phyloP scores from a whole-genome alignment of 257 asterid genomes.

The Gynochthodes officinalis region DNA sequence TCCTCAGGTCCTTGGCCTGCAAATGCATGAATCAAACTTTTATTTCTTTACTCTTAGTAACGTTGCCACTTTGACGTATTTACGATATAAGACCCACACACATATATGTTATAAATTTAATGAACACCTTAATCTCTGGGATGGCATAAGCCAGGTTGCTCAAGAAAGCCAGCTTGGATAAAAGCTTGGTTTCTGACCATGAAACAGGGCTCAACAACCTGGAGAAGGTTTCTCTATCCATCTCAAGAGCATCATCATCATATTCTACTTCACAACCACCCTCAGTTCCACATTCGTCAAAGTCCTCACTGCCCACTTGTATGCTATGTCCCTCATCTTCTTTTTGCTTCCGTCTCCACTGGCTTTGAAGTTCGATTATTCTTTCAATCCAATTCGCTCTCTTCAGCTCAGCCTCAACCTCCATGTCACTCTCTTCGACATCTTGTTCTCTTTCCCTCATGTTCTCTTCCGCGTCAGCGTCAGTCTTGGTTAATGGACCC shows the following conservation, averaged over 20 bases:
- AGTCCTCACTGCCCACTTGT: slow-evolving; percentile 26
- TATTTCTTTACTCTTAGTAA: too few relatives aligned
- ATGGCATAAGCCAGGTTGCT: slow-evolving; percentile 87
- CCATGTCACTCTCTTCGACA: slow-evolving; percentile 21
- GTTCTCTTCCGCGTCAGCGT: slow-evolving; percentile 17
- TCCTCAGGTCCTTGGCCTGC: slow-evolving; percentile 66
- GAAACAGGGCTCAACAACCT: slow-evolving; percentile 47
- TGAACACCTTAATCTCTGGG: slow-evolving; percentile 67
- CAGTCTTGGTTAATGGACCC: slow-evolving; percentile 36
- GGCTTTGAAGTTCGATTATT: slow-evolving; percentile 52
- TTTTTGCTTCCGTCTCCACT: slow-evolving; percentile 48
- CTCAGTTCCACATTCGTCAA: slow-evolving; percentile 27
- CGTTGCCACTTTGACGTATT: too few relatives aligned
- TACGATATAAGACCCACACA: too few relatives aligned
- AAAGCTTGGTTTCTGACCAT: slow-evolving; percentile 68
- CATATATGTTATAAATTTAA: background rate
- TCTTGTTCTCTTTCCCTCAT: slow-evolving; percentile 17
- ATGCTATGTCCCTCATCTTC: slow-evolving; percentile 20
- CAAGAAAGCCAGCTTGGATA: slow-evolving; percentile 71
- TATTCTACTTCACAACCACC: slow-evolving; percentile 56
- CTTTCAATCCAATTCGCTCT: slow-evolving; percentile 68
- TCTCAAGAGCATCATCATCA: slow-evolving; percentile 38
- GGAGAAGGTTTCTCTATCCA: slow-evolving; percentile 50
- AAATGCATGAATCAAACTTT: slow-evolving; percentile 11
- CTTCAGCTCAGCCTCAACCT: slow-evolving; percentile 28